Conservation (phyloP, 2,329 filamentous ascomycete genomes). For the Allantophomopsis lycopodina region DNA sequence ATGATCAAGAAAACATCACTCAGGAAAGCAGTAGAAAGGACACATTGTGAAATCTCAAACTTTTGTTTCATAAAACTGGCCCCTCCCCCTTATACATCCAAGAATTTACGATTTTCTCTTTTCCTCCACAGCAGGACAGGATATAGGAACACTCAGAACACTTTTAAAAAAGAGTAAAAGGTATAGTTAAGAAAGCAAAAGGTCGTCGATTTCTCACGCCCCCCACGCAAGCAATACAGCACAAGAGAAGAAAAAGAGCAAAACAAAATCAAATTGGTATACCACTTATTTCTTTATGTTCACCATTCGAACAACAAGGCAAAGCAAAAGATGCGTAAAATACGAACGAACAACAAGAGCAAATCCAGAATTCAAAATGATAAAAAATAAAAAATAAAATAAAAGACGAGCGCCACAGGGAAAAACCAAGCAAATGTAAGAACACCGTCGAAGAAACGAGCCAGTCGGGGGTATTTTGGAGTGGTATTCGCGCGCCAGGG, state of each 20-base stretch:
- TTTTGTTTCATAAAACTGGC: too few species aligned
- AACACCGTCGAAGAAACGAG: constrained; percentile 2
- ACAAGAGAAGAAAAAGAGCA: neutral
- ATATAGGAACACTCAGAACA: too few species aligned
- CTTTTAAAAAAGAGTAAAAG: too few species aligned
- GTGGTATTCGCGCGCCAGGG: constrained; percentile 19
- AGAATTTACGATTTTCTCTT: too few species aligned
- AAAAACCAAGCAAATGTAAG: constrained; percentile 12
- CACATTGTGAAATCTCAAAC: too few species aligned
- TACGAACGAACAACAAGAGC: neutral
- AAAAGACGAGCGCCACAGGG: constrained; percentile 6
- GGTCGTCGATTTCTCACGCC: too few species aligned
- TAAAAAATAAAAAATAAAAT: constrained; percentile 9
- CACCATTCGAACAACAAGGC: constrained; percentile 1
- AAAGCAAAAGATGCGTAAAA: constrained; percentile 1
- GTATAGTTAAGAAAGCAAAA: too few species aligned
- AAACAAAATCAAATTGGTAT: constrained; percentile 6
- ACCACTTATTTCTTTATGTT: constrained; percentile 1
- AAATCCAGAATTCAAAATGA: constrained; percentile 2
- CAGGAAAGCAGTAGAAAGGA: too few species aligned
- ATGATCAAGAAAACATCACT: too few species aligned
- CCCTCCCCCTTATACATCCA: too few species aligned
- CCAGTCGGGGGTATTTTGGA: constrained; percentile 10
- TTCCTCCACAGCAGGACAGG: too few species aligned
- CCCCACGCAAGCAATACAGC: too few species aligned